Base-by-base conservation (phyloP, 257 asterid species). In the Solanum medicagineum region DNA sequence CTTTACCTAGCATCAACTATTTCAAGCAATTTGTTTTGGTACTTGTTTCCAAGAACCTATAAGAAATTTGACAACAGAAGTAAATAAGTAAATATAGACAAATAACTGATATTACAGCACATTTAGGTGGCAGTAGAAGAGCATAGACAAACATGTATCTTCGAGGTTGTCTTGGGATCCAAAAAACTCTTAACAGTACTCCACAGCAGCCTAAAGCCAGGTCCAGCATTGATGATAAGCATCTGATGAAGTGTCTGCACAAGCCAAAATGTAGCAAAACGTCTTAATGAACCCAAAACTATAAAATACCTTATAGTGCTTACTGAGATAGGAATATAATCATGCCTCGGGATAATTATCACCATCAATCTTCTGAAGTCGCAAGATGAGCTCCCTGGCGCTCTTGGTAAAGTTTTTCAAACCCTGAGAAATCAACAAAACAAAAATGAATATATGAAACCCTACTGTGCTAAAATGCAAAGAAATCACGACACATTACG, bases 141-240 rank as follows among this genome's bases (percentile, higher is more conserved):
- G 83, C 81, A 84, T 63, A 55, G 75, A 69, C 95, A 80, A 90
- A 93, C 97, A 86, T 93, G 97, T 90, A 93, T 93, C 85, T 93
- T 93, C 8, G 95, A 87, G 83, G 93, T 92, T 53, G 97, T 93
- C 90, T 63, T 91, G 89, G 95, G 95, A 90, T 93, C 97, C 59
- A 93, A 88, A 85, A 93, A 92, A 57, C 88, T 89, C 91, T 92
- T 93, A 66, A 93, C 88, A 84, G 97, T 91, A 87, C 85, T 92
- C 97, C 97, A 94, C 81, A 92, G 87, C 57, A 94, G 92, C 92
- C 91, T 90, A 85, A 94, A 94, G 69, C 96, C 96, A 13, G 95
- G 93, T 84, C 98, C 97, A 85, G 97, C 97, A 90, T 93, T 94
- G 87, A 94, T 92, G 79, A 94, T 94, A 87, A 93, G 91, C 98